These are phyloP conservation scores for Globisporangium paddicum DNA, from an alignment of 352 stramenopile genomes.

Conservation along the genomic window DNA sequence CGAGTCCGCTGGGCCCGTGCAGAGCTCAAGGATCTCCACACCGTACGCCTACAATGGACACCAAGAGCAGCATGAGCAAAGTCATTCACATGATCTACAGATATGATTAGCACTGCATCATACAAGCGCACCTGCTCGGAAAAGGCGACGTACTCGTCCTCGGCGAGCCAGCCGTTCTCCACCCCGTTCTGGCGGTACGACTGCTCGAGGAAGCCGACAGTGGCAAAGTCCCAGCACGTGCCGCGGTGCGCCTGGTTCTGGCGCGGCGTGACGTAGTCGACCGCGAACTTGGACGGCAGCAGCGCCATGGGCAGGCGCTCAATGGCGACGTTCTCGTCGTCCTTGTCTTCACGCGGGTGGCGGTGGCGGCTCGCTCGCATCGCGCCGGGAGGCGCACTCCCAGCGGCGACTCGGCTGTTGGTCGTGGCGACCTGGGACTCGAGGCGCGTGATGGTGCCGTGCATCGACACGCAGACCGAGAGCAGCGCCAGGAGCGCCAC, in stretches of 20 bases:
- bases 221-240: constrained; percentile 83
- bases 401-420: neutral
- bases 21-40: constrained; percentile 65
- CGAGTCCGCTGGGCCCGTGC: constrained; percentile 52
- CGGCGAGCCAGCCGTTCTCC: constrained; percentile 55
- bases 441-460: constrained; percentile 58
- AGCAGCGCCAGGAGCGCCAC: constrained; percentile 51
- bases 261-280: constrained; percentile 71
- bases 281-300: constrained; percentile 75
- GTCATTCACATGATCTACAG: too few relatives aligned
- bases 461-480: constrained; percentile 62
- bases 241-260: constrained; percentile 71
- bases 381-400: neutral
- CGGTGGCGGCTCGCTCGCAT: constrained; percentile 4
- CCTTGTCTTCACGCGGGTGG: constrained; percentile 4
- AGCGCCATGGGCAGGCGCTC: constrained; percentile 58
- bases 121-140: constrained; percentile 49
- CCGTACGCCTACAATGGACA: constrained; percentile 45
- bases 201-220: constrained; percentile 71
- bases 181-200: constrained; percentile 71
- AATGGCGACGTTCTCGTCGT: neutral
- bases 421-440: constrained; percentile 24
- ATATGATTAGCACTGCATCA: neutral
- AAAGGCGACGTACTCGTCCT: constrained; percentile 73
- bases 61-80: constrained; percentile 1